Percentiles rank a stretch among this genome's conserved stretches.
These are phyloP conservation scores for Leccinum pellstonianum DNA, from an alignment of 768 basidiomycete genomes.

Conservation along the genomic window DNA sequence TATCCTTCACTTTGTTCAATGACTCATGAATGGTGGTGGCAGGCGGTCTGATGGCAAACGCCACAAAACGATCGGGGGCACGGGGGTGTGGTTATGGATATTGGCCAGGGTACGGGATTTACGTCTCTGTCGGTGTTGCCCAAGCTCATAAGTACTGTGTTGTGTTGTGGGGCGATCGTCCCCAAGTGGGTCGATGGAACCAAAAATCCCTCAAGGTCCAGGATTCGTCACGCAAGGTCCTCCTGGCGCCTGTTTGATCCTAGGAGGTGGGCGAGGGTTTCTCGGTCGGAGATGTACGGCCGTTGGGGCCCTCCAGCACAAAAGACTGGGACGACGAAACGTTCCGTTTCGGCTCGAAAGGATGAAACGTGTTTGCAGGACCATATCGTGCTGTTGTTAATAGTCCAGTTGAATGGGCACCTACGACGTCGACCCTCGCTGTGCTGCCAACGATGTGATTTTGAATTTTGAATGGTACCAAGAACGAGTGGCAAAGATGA, in stretches of 20 bases:
- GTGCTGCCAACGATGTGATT: constrained; percentile 9
- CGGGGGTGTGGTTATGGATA: constrained; percentile 1
- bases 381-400: constrained; percentile 15
- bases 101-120: constrained; percentile 6
- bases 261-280: not conserved
- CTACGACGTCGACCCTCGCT: not conserved
- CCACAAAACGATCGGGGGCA: constrained; percentile 21
- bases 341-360: not conserved
- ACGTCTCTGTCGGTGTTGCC: constrained; percentile 12
- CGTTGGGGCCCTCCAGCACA: not conserved
- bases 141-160: not conserved
- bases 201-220: not conserved
- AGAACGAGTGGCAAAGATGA: not conserved
- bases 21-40: constrained; percentile 3
- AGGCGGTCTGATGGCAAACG: not conserved
- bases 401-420: not conserved
- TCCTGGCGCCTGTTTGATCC: not conserved
- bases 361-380: constrained; percentile 10
- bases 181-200: not conserved
- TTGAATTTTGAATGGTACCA: constrained; percentile 4
- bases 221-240: not conserved
- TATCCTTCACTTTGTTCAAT: not conserved
- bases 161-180: not conserved
- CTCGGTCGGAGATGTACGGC: constrained; percentile 6
- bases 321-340: not conserved